A percentile compares a stretch with the other conserved stretches of the same genome.
These are phyloP conservation scores for Chalciporus chontae DNA, from an alignment of 768 basidiomycete genomes.

Conservation along the genomic window DNA sequence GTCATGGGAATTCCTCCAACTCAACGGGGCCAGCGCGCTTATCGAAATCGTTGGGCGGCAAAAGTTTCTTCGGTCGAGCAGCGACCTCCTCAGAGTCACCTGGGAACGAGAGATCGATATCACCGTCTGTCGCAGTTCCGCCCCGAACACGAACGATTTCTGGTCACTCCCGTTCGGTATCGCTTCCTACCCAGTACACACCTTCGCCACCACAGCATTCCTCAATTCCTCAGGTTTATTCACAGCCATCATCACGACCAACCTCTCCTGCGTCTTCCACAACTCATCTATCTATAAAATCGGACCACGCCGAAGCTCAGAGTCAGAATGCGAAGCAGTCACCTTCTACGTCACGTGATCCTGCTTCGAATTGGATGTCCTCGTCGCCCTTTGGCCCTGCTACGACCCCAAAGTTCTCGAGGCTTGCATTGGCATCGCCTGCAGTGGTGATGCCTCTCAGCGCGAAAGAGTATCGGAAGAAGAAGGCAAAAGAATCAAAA, in stretches of 20 bases:
- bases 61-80: slow-evolving; percentile 7
- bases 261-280: neutral
- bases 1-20: slow-evolving; percentile 4
- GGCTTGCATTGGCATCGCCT: slow-evolving; percentile 27
- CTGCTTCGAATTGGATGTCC: slow-evolving; percentile 26
- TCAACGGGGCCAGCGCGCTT: slow-evolving; percentile 7
- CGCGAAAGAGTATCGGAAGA: slow-evolving; percentile 26
- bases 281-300: neutral
- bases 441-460: slow-evolving; percentile 31
- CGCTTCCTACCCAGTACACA: slow-evolving; percentile 2
- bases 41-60: slow-evolving; percentile 10
- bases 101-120: slow-evolving; percentile 1
- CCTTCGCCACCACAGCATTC: slow-evolving; percentile 2
- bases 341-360: slow-evolving; percentile 24
- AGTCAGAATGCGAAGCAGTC: slow-evolving; percentile 12
- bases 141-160: slow-evolving; percentile 23
- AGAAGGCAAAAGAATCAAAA: slow-evolving; percentile 11
- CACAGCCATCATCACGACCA: slow-evolving; percentile 10
- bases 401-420: slow-evolving; percentile 27
- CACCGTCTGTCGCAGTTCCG: slow-evolving; percentile 6
- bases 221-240: slow-evolving; percentile 16
- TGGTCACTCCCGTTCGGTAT: slow-evolving; percentile 16
- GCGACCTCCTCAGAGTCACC: neutral
- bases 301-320: neutral
- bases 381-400: slow-evolving; percentile 30